Conservation (phyloP, 768 basidiomycete genomes). For the Exidia glandulosa region DNA sequence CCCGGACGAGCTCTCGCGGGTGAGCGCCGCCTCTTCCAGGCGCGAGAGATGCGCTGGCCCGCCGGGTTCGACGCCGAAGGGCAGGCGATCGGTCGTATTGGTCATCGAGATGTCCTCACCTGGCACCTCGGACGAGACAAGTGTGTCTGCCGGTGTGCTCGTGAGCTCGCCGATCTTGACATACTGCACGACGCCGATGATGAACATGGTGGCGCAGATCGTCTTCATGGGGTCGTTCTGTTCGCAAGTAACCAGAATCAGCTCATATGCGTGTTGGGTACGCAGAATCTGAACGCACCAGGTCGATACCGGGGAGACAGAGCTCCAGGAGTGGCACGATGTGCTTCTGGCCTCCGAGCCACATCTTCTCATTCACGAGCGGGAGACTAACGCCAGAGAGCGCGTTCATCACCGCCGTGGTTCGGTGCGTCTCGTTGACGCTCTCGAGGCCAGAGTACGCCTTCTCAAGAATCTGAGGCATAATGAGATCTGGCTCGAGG, state of each 20-base stretch:
- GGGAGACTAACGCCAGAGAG: constrained; percentile 68
- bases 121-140: constrained; percentile 38
- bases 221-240: constrained; percentile 79
- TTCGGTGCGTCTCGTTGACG: constrained; percentile 90
- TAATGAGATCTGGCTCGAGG: constrained; percentile 72
- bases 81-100: constrained; percentile 32
- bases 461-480: constrained; percentile 86
- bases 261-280: background rate
- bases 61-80: constrained; percentile 34
- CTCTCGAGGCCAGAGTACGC: constrained; percentile 88
- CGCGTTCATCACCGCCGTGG: constrained; percentile 81
- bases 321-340: constrained; percentile 79
- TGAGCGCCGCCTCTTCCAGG: constrained; percentile 61
- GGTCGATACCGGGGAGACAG: constrained; percentile 84
- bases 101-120: constrained; percentile 27
- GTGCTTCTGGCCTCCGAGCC: constrained; percentile 82
- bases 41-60: constrained; percentile 35
- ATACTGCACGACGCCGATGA: constrained; percentile 59
- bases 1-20: constrained; percentile 64
- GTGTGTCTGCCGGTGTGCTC: constrained; percentile 35
- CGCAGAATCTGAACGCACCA: constrained; percentile 33
- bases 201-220: constrained; percentile 69
- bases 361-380: constrained; percentile 63
- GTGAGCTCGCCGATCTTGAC: constrained; percentile 72
- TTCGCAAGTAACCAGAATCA: constrained; percentile 2